Conservation (phyloP, 805 yeast genomes). For the Blastobotrys mokoenaii region DNA sequence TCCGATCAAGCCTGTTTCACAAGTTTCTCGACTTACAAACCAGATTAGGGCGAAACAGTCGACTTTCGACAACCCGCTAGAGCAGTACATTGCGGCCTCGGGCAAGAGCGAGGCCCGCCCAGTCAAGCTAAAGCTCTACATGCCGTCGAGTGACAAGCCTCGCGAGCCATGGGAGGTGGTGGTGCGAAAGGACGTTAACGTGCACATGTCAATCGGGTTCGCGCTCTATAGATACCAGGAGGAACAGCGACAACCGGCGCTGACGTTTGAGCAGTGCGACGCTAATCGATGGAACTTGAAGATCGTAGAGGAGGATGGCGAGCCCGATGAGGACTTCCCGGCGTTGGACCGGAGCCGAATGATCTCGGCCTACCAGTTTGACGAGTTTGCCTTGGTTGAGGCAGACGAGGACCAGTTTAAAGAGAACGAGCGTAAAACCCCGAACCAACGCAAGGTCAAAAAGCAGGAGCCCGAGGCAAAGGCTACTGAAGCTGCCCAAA, state of each 20-base stretch:
- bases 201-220: constrained; percentile 50
- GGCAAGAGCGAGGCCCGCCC: constrained; percentile 29
- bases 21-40: constrained; percentile 16
- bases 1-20: constrained; percentile 1
- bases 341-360: constrained; percentile 62
- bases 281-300: constrained; percentile 71
- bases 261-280: constrained; percentile 29
- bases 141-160: constrained; percentile 27
- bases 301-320: constrained; percentile 87
- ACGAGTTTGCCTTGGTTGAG: constrained; percentile 69
- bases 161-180: constrained; percentile 25
- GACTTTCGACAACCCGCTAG: constrained; percentile 27
- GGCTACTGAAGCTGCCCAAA: background rate
- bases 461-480: background rate
- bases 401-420: constrained; percentile 34
- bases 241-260: constrained; percentile 21
- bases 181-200: constrained; percentile 34
- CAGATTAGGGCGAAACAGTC: constrained; percentile 25
- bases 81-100: constrained; percentile 28
- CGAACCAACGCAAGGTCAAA: constrained; percentile 18
- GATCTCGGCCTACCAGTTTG: constrained; percentile 66
- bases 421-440: constrained; percentile 28
- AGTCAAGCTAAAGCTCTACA: constrained; percentile 26
- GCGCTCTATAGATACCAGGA: constrained; percentile 32
- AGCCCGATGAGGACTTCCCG: constrained; percentile 86